Evolutionary conservation across 2,329 filamentous ascomycete species (phyloP).

Genomic region (Clonostachys solani): DNA sequence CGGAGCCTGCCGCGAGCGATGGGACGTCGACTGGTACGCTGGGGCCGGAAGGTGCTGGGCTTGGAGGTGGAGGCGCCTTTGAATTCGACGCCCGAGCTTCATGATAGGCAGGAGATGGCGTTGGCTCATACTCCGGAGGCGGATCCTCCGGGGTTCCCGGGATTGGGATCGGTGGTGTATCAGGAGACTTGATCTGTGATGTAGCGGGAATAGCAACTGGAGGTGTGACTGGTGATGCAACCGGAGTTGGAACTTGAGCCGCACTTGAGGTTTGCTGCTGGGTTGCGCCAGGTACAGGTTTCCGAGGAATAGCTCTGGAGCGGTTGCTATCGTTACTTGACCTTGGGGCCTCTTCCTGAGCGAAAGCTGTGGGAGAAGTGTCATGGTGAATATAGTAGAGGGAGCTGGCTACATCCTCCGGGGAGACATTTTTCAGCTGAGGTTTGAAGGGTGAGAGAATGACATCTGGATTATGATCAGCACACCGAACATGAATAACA

Average conservation of each 20-base stretch:
- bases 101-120: too few species aligned
- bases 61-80: too few species aligned
- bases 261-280: constrained; percentile 18
- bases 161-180: too few species aligned
- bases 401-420: constrained; percentile 79
- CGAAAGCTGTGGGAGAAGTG: background rate
- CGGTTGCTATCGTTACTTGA: constrained; percentile 30
- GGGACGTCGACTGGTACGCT: too few species aligned
- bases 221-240: too few species aligned
- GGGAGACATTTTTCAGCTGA: constrained; percentile 81
- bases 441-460: constrained; percentile 92
- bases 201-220: too few species aligned
- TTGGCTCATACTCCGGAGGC: background rate
- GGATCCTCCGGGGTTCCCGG: constrained; percentile 1
- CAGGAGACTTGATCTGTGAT: too few species aligned
- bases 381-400: constrained; percentile 85
- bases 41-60: too few species aligned
- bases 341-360: background rate
- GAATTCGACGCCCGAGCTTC: too few species aligned
- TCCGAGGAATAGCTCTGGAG: constrained; percentile 43
- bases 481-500: constrained; percentile 1
- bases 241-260: background rate
- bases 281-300: constrained; percentile 38
- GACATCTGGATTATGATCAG: constrained; percentile 56
- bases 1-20: too few species aligned